Evolutionary conservation across 1,284 basidiomycete genomes (phyloP).

Genomic region (Anthracocystis walkeri): DNA sequence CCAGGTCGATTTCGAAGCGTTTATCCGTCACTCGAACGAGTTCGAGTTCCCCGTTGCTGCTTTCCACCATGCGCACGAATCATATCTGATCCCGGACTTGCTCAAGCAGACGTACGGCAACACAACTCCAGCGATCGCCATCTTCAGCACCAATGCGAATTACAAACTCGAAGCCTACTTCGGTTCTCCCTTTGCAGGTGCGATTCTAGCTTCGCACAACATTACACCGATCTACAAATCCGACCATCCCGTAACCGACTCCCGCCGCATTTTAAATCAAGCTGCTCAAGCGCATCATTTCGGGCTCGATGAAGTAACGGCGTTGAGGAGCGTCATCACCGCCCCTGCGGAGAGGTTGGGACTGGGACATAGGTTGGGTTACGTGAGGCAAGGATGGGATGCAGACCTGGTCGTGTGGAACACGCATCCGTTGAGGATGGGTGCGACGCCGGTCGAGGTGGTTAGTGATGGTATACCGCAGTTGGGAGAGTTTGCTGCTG

Average conservation of each 20-base stretch:
- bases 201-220: slow-evolving; percentile 78
- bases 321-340: slow-evolving; percentile 80
- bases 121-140: slow-evolving; percentile 76
- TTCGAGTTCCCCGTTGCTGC: slow-evolving; percentile 76
- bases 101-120: slow-evolving; percentile 78
- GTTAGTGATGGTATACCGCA: slow-evolving; percentile 76
- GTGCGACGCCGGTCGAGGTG: slow-evolving; percentile 74
- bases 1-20: slow-evolving; percentile 78
- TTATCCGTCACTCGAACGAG: slow-evolving; percentile 78
- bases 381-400: slow-evolving; percentile 75
- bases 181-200: slow-evolving; percentile 85
- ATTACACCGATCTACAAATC: slow-evolving; percentile 79
- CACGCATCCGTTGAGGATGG: slow-evolving; percentile 78
- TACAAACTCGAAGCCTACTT: slow-evolving; percentile 89
- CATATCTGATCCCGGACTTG: slow-evolving; percentile 83
- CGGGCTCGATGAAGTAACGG: slow-evolving; percentile 73
- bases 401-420: slow-evolving; percentile 89
- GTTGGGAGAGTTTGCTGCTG: slow-evolving; percentile 43
- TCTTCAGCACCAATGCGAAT: slow-evolving; percentile 79
- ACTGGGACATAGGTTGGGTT: slow-evolving; percentile 83
- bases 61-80: slow-evolving; percentile 88
- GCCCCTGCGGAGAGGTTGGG: slow-evolving; percentile 83
- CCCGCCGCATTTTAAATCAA: slow-evolving; percentile 82
- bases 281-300: slow-evolving; percentile 88
- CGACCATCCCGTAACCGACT: slow-evolving; percentile 80